Percentiles rank a stretch among this genome's conserved stretches.
These are phyloP conservation scores for Macrotyloma uniflorum DNA, from an alignment of 306 rosid genomes.

Conservation along the genomic window DNA sequence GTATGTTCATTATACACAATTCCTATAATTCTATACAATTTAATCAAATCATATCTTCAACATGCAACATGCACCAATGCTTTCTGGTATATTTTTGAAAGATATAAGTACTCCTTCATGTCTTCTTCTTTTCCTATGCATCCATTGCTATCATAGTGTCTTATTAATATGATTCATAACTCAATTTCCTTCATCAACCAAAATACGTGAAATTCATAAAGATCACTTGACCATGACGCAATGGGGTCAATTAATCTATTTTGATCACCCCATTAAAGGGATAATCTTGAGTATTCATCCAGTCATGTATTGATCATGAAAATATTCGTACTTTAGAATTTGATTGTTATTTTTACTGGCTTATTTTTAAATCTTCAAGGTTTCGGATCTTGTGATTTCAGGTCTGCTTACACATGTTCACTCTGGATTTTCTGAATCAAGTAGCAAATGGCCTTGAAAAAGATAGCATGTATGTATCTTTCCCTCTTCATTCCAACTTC, in stretches of 20 bases:
- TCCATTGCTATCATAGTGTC: slow-evolving; percentile 6
- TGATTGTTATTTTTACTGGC: slow-evolving; percentile 18
- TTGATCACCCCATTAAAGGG: not conserved
- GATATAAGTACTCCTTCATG: not conserved
- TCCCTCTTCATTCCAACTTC: slow-evolving; percentile 28
- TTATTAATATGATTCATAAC: not conserved
- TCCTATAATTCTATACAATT: too few relatives aligned
- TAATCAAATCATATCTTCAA: too few relatives aligned
- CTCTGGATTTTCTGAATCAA: slow-evolving; percentile 93
- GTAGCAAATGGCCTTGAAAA: slow-evolving; percentile 98
- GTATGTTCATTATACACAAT: too few relatives aligned
- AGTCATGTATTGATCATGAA: slow-evolving; percentile 1
- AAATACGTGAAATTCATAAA: not conserved
- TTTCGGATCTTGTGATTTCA: slow-evolving; percentile 52
- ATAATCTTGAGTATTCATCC: not conserved
- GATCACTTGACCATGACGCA: not conserved
- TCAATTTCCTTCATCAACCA: slow-evolving; percentile 23
- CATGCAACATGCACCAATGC: too few relatives aligned
- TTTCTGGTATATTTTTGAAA: slow-evolving; percentile 12
- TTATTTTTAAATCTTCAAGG: slow-evolving; percentile 6
- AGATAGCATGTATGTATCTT: slow-evolving; percentile 80
- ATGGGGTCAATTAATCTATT: slow-evolving; percentile 14
- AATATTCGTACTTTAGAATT: not conserved
- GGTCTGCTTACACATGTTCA: slow-evolving; percentile 99
- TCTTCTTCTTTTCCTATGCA: slow-evolving; percentile 26